A percentile compares a stretch with the other conserved stretches of the same genome.
Evolutionary conservation across 805 yeast genomes (phyloP).

Genomic region (Spathaspora sp.): DNA sequence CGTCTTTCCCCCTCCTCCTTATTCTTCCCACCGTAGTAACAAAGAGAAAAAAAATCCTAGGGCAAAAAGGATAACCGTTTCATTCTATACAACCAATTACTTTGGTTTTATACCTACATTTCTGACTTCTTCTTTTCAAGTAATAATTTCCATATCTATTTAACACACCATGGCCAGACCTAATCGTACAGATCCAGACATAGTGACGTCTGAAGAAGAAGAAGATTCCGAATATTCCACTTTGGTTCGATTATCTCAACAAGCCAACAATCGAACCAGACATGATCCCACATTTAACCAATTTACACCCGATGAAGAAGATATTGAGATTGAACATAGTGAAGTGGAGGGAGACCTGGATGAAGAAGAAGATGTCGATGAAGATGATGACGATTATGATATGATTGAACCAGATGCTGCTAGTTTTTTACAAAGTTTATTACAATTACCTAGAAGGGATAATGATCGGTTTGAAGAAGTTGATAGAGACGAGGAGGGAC

Average conservation of each 20-base stretch:
- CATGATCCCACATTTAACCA: not conserved
- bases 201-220: not conserved
- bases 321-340: slow-evolving; percentile 8
- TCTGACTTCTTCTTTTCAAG: too few relatives aligned
- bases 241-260: slow-evolving; percentile 38
- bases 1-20: too few relatives aligned
- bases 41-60: too few relatives aligned
- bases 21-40: too few relatives aligned
- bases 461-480: not conserved
- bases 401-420: slow-evolving; percentile 10
- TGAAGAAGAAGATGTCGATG: slow-evolving; percentile 10
- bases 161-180: too few relatives aligned
- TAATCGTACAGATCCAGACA: not conserved
- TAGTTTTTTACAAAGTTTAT: slow-evolving; percentile 18
- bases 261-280: slow-evolving; percentile 17
- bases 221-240: slow-evolving; percentile 22
- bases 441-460: slow-evolving; percentile 6
- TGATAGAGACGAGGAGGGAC: slow-evolving; percentile 9
- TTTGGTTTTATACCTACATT: too few relatives aligned
- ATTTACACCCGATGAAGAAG: not conserved
- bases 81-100: too few relatives aligned
- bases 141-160: too few relatives aligned
- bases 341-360: slow-evolving; percentile 14
- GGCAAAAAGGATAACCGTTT: too few relatives aligned
- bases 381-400: slow-evolving; percentile 13